Evolutionary conservation across 345 rosid species (phyloP).

Genomic region (Salix udensis): DNA sequence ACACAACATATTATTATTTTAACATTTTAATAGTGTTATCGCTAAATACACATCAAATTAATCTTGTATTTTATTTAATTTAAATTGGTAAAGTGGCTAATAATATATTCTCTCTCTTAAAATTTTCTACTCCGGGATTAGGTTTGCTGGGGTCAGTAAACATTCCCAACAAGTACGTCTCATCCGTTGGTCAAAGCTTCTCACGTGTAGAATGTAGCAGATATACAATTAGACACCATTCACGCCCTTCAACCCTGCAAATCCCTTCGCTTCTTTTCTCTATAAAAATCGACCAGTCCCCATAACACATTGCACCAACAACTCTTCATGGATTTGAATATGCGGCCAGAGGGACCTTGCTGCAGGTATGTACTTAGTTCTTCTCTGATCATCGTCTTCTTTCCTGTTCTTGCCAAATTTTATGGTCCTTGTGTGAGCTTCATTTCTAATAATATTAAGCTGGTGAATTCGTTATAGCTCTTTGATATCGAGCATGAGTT

Average conservation of each 20-base stretch:
- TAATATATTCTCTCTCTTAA: too few relatives aligned
- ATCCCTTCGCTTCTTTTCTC: slow-evolving; percentile 2
- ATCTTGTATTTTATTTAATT: too few relatives aligned
- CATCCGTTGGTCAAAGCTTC: slow-evolving; percentile 38
- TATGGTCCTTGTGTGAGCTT: neutral
- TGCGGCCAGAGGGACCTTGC: neutral
- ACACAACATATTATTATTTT: too few relatives aligned
- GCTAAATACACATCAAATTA: too few relatives aligned
- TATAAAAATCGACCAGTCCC: slow-evolving; percentile 11
- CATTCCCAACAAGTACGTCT: slow-evolving; percentile 1
- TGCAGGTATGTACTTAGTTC: neutral
- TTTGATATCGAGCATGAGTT: neutral
- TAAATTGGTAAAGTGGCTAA: too few relatives aligned
- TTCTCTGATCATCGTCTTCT: neutral
- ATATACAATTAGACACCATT: neutral
- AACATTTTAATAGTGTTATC: too few relatives aligned
- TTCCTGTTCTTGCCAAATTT: neutral
- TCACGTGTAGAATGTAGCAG: slow-evolving; percentile 25
- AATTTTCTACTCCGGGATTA: neutral
- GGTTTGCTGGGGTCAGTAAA: slow-evolving; percentile 19
- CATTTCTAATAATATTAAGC: neutral
- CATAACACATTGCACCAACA: neutral
- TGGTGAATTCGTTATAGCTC: neutral
- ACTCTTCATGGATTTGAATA: neutral
- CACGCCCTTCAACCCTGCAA: neutral